Conservation (phyloP, 169 alveolate species). For the Eimeria praecox region DNA sequence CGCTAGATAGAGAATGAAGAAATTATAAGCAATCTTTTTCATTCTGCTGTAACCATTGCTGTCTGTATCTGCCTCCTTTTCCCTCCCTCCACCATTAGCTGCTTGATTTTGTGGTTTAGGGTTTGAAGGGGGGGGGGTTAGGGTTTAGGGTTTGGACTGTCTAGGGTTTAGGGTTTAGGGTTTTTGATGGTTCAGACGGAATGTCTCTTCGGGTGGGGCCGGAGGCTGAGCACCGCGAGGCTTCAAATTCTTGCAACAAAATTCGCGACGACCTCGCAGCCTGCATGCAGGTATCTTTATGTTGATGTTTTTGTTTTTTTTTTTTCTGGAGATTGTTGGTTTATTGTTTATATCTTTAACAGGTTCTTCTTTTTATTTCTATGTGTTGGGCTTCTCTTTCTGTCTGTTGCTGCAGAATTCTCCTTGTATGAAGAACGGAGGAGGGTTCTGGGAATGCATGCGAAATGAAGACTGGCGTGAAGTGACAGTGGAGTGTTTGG, state of each 20-base stretch:
- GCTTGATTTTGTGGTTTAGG: not conserved
- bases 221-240: slow-evolving; percentile 17
- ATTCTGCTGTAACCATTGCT: too few species aligned
- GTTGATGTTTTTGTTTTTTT: not conserved
- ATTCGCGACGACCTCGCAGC: not conserved
- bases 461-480: not conserved
- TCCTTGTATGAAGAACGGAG: not conserved
- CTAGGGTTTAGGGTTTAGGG: not conserved
- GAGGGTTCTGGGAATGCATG: slow-evolving; percentile 14
- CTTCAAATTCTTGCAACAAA: not conserved
- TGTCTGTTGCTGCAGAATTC: not conserved
- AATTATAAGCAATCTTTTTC: too few species aligned
- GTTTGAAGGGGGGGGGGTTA: not conserved
- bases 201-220: not conserved
- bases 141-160: not conserved
- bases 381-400: not conserved
- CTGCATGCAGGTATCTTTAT: not conserved
- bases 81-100: too few species aligned
- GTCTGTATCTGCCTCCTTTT: too few species aligned
- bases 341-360: too few species aligned
- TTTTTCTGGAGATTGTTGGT: not conserved
- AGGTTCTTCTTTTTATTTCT: not conserved
- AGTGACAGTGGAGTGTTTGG: slow-evolving; percentile 9
- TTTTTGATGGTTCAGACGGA: not conserved
- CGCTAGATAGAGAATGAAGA: too few species aligned